Conservation (phyloP, 805 yeast species). For the Candida quercuum region DNA sequence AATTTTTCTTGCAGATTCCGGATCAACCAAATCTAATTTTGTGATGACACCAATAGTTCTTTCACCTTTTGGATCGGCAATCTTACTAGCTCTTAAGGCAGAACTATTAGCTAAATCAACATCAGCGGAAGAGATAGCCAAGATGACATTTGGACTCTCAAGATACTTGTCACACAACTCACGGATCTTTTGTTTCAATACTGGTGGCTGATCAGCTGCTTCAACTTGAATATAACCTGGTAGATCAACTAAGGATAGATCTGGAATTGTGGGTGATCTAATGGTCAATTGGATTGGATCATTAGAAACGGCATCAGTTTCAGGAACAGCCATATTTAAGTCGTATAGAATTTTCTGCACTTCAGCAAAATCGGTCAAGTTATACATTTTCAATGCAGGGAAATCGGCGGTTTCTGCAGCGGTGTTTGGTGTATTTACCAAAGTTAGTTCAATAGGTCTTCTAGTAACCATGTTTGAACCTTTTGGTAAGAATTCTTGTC, state of each 20-base stretch:
- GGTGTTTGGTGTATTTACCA: slow-evolving; percentile 76
- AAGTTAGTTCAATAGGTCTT: slow-evolving; percentile 92
- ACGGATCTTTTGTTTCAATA: slow-evolving; percentile 72
- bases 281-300: slow-evolving; percentile 93
- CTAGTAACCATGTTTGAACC: slow-evolving; percentile 98
- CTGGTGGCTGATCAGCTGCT: slow-evolving; percentile 92
- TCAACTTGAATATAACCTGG: slow-evolving; percentile 98
- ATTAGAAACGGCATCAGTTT: slow-evolving; percentile 76
- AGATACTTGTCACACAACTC: slow-evolving; percentile 79
- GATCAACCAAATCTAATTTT: slow-evolving; percentile 83
- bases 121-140: slow-evolving; percentile 96
- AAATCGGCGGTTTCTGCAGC: slow-evolving; percentile 90
- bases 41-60: slow-evolving; percentile 96
- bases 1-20: slow-evolving; percentile 61
- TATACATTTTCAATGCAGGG: slow-evolving; percentile 80
- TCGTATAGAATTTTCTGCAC: slow-evolving; percentile 87
- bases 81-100: slow-evolving; percentile 84
- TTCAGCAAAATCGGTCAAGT: slow-evolving; percentile 79
- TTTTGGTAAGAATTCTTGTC: slow-evolving; percentile 96
- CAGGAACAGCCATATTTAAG: slow-evolving; percentile 88
- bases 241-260: slow-evolving; percentile 86
- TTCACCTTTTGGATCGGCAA: slow-evolving; percentile 90
- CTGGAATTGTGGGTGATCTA: slow-evolving; percentile 87
- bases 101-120: slow-evolving; percentile 96
- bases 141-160: slow-evolving; percentile 86